Percentiles rank a stretch among this genome's conserved stretches.
phyloP scores from a whole-genome alignment of 192 early-diverging fungal species.

The Entrophospora sp. region DNA sequence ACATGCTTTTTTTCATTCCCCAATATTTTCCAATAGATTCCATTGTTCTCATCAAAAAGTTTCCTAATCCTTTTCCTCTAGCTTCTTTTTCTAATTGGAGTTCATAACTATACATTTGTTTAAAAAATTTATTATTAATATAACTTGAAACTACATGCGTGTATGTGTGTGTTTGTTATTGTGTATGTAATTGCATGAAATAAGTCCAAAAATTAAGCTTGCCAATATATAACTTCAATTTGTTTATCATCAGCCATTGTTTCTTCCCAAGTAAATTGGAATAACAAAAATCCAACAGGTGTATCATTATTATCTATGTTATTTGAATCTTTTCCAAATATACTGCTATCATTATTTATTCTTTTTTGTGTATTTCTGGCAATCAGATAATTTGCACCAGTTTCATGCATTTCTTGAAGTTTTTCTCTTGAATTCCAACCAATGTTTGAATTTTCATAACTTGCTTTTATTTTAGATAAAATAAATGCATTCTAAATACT shows the following conservation, averaged over 20 bases:
- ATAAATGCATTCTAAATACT: background rate
- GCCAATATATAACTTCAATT: slow-evolving; percentile 54
- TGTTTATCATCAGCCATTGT: slow-evolving; percentile 39
- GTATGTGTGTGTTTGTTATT: no score
- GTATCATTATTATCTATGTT: slow-evolving; percentile 3
- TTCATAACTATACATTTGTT: slow-evolving; percentile 42
- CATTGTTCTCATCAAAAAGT: slow-evolving; percentile 39
- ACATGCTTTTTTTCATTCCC: slow-evolving; percentile 48
- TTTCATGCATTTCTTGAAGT: slow-evolving; percentile 38
- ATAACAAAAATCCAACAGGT: slow-evolving; percentile 33
- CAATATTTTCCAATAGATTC: slow-evolving; percentile 39
- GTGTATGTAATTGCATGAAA: no score
- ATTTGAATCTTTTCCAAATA: no score
- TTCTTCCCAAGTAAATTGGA: slow-evolving; percentile 52
- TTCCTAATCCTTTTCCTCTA: slow-evolving; percentile 41
- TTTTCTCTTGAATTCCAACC: slow-evolving; percentile 49
- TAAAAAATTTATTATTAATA: background rate
- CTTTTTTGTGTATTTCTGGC: slow-evolving; percentile 22
- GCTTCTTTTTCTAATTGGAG: slow-evolving; percentile 39
- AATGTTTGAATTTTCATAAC: slow-evolving; percentile 47
- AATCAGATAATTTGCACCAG: slow-evolving; percentile 42
- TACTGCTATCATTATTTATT: no score
- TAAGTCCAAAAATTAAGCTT: slow-evolving; percentile 10
- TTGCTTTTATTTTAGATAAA: background rate
- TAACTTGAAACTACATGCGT: background rate